These are phyloP conservation scores for Fusarium equiseti DNA, from an alignment of 2,329 filamentous ascomycete species.

Conservation along the genomic window DNA sequence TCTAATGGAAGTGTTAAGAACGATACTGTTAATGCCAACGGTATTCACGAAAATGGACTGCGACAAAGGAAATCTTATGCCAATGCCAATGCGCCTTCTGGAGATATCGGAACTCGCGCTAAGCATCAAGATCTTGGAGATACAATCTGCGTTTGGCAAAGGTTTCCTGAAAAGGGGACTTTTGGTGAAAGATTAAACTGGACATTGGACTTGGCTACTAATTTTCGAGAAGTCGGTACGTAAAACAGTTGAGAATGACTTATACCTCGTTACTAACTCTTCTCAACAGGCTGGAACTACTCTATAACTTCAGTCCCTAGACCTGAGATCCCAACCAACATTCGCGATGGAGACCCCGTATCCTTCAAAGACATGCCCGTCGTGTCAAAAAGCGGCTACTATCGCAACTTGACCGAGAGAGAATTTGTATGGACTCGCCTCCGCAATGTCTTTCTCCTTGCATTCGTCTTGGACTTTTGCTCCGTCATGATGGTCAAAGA, in stretches of 20 bases:
- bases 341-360: slow-evolving; percentile 53
- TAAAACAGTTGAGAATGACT: background rate
- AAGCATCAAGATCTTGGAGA: slow-evolving; percentile 38
- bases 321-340: slow-evolving; percentile 54
- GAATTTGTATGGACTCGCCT: slow-evolving; percentile 62
- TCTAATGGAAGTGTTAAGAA: background rate
- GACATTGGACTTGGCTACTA: slow-evolving; percentile 66
- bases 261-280: background rate
- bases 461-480: slow-evolving; percentile 76
- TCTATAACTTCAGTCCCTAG: slow-evolving; percentile 64
- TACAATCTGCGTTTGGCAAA: slow-evolving; percentile 70
- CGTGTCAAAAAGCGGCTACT: slow-evolving; percentile 60
- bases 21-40: background rate
- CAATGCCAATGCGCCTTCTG: background rate
- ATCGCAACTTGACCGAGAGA: slow-evolving; percentile 56
- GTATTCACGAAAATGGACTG: slow-evolving; percentile 16
- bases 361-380: slow-evolving; percentile 58
- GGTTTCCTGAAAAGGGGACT: slow-evolving; percentile 64
- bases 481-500: slow-evolving; percentile 79
- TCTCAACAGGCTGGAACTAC: slow-evolving; percentile 66
- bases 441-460: slow-evolving; percentile 64
- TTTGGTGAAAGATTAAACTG: slow-evolving; percentile 66
- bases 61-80: slow-evolving; percentile 34
- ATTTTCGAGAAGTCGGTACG: slow-evolving; percentile 67
- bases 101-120: background rate